phyloP scores from a whole-genome alignment of 495 filamentous ascomycete genomes.

The Talaromyces liani region DNA sequence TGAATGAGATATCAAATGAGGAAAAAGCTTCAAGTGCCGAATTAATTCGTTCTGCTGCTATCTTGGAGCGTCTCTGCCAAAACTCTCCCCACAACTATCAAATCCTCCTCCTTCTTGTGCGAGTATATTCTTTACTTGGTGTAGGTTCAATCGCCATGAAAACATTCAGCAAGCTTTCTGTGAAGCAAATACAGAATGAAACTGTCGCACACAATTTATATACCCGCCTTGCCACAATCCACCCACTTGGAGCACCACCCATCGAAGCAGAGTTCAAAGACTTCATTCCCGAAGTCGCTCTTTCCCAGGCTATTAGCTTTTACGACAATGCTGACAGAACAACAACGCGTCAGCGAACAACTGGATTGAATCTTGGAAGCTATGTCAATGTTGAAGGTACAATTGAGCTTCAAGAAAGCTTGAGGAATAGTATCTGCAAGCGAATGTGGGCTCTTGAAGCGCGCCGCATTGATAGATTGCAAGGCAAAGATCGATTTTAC shows the following conservation, averaged over 20 bases:
- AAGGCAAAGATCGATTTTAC: constrained; percentile 27
- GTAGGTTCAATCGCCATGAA: constrained; percentile 45
- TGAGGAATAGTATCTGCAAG: constrained; percentile 33
- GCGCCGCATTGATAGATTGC: constrained; percentile 33
- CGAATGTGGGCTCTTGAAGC: constrained; percentile 35
- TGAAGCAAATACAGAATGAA: constrained; percentile 56
- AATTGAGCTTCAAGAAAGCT: constrained; percentile 29
- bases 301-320: constrained; percentile 34
- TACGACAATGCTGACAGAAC: constrained; percentile 30
- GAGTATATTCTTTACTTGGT: constrained; percentile 47
- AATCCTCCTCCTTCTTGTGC: constrained; percentile 45
- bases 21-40: constrained; percentile 23
- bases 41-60: constrained; percentile 42
- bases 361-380: constrained; percentile 29
- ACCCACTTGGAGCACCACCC: constrained; percentile 38
- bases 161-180: constrained; percentile 46
- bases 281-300: constrained; percentile 34
- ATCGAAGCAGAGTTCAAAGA: constrained; percentile 36
- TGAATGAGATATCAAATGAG: constrained; percentile 20
- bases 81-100: constrained; percentile 53
- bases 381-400: constrained; percentile 34
- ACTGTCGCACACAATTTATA: constrained; percentile 50
- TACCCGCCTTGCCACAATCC: constrained; percentile 50
- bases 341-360: constrained; percentile 22
- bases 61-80: constrained; percentile 41